Evolutionary conservation across 257 asterid genomes (phyloP).

Genomic region (Solanum pennellii): DNA sequence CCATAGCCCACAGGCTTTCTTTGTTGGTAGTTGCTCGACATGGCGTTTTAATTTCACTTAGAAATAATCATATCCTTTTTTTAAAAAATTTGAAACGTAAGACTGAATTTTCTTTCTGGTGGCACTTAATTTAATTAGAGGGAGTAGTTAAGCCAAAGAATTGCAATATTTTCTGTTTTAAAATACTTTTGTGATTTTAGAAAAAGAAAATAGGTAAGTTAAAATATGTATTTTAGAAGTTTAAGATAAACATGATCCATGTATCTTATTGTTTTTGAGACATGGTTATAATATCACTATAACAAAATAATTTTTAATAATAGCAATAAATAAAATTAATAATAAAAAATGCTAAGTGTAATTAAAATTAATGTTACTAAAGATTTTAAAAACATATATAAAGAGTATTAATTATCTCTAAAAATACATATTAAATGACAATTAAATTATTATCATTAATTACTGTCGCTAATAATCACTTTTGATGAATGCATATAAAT

Average conservation of each 20-base stretch:
- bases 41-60: not conserved
- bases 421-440: no score
- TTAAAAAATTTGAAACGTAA: not conserved
- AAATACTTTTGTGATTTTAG: not conserved
- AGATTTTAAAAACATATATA: fast-evolving
- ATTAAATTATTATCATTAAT: no score
- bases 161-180: not conserved
- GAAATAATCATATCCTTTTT: not conserved
- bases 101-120: not conserved
- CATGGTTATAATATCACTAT: not conserved
- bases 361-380: no score
- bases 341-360: no score
- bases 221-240: not conserved
- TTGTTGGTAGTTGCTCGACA: not conserved
- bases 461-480: no score
- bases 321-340: no score
- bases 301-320: no score
- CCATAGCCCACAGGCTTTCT: not conserved
- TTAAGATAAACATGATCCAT: not conserved
- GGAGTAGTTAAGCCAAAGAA: not conserved
- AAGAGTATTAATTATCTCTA: fast-evolving
- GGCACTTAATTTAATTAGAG: not conserved
- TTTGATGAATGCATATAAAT: no score
- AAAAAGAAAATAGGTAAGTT: not conserved
- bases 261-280: not conserved